Evolutionary conservation across 2,329 filamentous ascomycete species (phyloP), one percentile per base, ranked within the genome.

Genomic region (Xylariaceae sp.): DNA sequence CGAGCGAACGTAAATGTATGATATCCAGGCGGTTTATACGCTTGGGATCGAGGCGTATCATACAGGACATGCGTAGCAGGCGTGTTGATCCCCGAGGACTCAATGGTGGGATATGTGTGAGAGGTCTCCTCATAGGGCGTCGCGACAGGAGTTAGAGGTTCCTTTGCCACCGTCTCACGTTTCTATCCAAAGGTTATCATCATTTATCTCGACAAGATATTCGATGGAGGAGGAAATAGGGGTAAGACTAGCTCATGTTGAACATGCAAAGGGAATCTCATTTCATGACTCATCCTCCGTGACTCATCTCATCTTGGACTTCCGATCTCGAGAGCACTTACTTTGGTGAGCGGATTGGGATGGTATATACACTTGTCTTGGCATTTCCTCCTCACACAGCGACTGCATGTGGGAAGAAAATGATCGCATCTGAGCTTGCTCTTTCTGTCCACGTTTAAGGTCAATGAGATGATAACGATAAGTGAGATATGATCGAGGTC

Each of bases 381-480:
- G 45, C 69, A 68, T 49, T 64, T 65, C 34, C 68, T 67, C 64
- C 61, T 71, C 45, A 73, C 62, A 59, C 72, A 74, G 34, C 72
- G 67, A 51, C 68, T 68, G 55, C 72, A 74, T 34, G 60, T 61
- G 17, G 72, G 72, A n/a, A 73, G 67, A 55, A 68, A 64, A 65
- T 74, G 72, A 60, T 74, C 72, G 60, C 72, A 74, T 54, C 66
- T 67, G 39, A 74, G 64, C 60, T 74, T 74, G 55, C 69, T 72
- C 62, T 71, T 70, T 56, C 72, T 70, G 55, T 58, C 57, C 57
- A 60, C 61, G 61, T 65, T 65, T 53, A 59, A 51, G 49, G 58
- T 59, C 53, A 58, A 65, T 67, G 69, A 53, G 68, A 17, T 48
- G 45, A 48, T 41, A 3, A 9, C 7, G 45, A 15, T 45, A 8